Base-by-base conservation (phyloP, 371 early-diverging fungal species). In the Conidiobolus incongruus region DNA sequence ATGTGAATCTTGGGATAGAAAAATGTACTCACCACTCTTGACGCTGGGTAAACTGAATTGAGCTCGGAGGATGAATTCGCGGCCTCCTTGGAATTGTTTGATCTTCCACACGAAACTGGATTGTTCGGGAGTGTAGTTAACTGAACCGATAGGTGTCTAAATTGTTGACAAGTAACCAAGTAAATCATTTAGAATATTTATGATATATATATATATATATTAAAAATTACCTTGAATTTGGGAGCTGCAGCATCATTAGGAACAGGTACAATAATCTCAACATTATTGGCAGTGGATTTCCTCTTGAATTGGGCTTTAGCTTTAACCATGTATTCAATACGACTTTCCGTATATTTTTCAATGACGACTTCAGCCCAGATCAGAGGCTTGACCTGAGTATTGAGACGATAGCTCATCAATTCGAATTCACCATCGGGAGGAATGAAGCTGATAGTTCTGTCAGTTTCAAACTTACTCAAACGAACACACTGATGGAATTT, bases 371-470 rank as follows among this genome's bases (percentile, higher is more conserved):
- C 98, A 44, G 86, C 84, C 83, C 88, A 84, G 48, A 97, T 86
- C 34, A 94, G 63, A 19, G 98, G 98, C 54, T 92, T 95, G 23
- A 62, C 63, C 56, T 82, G 81, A 4, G 95, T 84, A 56, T 83
- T 87, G 38, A 94, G 62, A 12, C 97, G 87, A 63, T 97, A 97
- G 35, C 83, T 84, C 98, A 97, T 97, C 55, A 97, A 66, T 60
- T 97, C 98, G 60, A 97, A 97, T 59, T 93, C 98, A 42, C 97
- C 97, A 65, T 96, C 97, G 8, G 97, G 97, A 20, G 97, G 97
- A 46, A 94, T 91, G 61, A 91, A 96, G 28, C 89, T 87, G 46
- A 96, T 96, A 4, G 97, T 93, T 38, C 97, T 81, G 61, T 94
- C 93, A 47, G 73, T 85, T 52, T 93, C 94, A 52, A 96, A 96